Base-by-base conservation (phyloP, 768 basidiomycete species). In the Leucosporidium scottii region DNA sequence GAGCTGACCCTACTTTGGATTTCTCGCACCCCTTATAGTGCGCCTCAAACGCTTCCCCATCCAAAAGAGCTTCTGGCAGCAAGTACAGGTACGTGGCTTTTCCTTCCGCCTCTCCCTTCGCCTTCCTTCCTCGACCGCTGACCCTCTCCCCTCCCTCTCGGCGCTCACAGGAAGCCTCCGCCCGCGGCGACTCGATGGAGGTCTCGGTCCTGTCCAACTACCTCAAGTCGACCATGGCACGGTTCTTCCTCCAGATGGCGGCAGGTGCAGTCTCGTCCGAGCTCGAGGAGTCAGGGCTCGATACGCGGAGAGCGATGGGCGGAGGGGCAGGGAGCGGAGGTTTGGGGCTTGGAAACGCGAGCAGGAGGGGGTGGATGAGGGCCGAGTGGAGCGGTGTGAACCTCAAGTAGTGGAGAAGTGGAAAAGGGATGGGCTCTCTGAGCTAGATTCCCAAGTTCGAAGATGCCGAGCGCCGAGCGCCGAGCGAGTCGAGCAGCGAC, bases 11-110 rank as follows among this genome's bases (percentile, higher is more conserved):
- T 17, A 2, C 18, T 2, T 12, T 36, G 6, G 34, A 5, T 36
- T 36, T 12, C 12, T 15, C 39, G 39, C 39, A 5, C 34, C 15
- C 15, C 15, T 1, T 18, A 17, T 66, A 72, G 72, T 76, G 18
- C 62, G 66, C 0, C 68, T 76, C 21, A 72, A 73, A 55, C 68
- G 69, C 7, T 76, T 74, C 69, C 75, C 75, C 0, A 36, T 59
- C 2, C 68, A 76, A 13, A 73, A 73, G 64, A 53, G 47, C 27
- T 70, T 74, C 61, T 74, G 73, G 70, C 65, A 73, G 47, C 66
- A 65, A 10, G 30, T 72, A 27, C 48, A 34, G 30, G 67, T 64
- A 7, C 39, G 62, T 34, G 34, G n/a, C n/a, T n/a, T n/a, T n/a
- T 55, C 12, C 12, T 4, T 25, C 23, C 34, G 18, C 6, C 17